These are phyloP conservation scores for Scutellaria minor DNA, from an alignment of 257 asterid species.

Conservation along the genomic window DNA sequence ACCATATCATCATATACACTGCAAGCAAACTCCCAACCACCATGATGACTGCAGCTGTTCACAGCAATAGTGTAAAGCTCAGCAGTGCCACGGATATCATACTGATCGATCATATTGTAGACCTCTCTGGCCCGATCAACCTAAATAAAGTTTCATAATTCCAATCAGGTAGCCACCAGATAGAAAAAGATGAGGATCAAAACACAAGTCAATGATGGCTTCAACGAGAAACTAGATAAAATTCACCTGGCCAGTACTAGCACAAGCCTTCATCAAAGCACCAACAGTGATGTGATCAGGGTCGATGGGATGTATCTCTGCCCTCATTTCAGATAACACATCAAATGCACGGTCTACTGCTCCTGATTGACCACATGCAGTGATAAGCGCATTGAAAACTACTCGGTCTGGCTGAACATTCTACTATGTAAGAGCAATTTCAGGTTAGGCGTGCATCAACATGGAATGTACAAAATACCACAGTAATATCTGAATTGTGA, in stretches of 20 bases:
- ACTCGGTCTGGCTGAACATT: conserved; percentile 97
- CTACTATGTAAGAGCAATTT: conserved; percentile 66
- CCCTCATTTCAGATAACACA: conserved; percentile 88
- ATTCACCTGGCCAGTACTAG: conserved; percentile 76
- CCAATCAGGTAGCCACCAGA: conserved; percentile 25
- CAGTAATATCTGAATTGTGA: conserved; percentile 23
- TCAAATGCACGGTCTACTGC: conserved; percentile 98
- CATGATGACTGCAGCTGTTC: conserved; percentile 88
- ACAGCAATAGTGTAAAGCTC: conserved; percentile 97
- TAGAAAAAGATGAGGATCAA: conserved; percentile 28
- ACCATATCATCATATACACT: conserved; percentile 83
- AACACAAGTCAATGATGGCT: conserved; percentile 33
- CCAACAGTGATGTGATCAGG: conserved; percentile 97
- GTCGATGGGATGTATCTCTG: conserved; percentile 77
- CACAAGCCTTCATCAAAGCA: conserved; percentile 97
- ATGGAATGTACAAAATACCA: conserved; percentile 21
- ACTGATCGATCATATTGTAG: conserved; percentile 78
- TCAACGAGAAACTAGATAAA: conserved; percentile 30
- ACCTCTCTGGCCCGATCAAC: conserved; percentile 84
- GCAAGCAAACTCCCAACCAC: conserved; percentile 95
- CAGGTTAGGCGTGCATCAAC: conserved; percentile 43
- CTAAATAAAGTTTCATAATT: conserved; percentile 46
- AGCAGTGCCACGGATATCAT: conserved; percentile 83
- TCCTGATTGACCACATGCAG: conserved; percentile 98
- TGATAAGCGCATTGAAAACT: conserved; percentile 95